A percentile compares a stretch with the other conserved stretches of the same genome.
phyloP scores from a whole-genome alignment of 306 rosid genomes.

The Medicago arabica region DNA sequence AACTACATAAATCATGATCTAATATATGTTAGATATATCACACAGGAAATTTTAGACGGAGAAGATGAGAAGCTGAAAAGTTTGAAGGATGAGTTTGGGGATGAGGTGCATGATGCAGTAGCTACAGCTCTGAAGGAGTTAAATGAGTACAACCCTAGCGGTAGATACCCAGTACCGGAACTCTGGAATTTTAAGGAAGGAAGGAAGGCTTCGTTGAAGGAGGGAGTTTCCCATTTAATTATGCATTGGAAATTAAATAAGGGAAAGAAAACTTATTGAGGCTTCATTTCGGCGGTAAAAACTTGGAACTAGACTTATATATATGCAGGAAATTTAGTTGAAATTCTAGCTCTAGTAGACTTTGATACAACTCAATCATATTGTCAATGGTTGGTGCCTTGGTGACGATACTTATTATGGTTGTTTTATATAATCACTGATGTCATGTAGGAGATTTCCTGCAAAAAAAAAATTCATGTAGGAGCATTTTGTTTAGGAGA shows the following conservation, averaged over 20 bases:
- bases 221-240: slow-evolving; percentile 57
- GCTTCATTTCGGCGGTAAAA: slow-evolving; percentile 13
- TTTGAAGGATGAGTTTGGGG: slow-evolving; percentile 67
- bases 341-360: not conserved
- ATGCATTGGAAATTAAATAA: slow-evolving; percentile 50
- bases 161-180: slow-evolving; percentile 65
- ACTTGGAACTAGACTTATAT: slow-evolving; percentile 1
- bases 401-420: not conserved
- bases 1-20: slow-evolving; percentile 10
- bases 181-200: slow-evolving; percentile 70
- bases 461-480: too few relatives aligned
- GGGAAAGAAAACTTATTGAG: slow-evolving; percentile 41
- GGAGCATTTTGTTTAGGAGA: not conserved
- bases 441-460: not conserved
- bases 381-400: not conserved
- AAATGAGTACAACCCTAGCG: slow-evolving; percentile 83
- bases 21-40: slow-evolving; percentile 20
- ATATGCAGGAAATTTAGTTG: not conserved
- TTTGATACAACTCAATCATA: not conserved
- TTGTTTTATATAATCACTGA: not conserved
- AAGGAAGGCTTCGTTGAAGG: slow-evolving; percentile 65
- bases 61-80: slow-evolving; percentile 64
- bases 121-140: slow-evolving; percentile 62
- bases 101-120: slow-evolving; percentile 61
- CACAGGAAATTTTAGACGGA: slow-evolving; percentile 66